A percentile compares a stretch with the other conserved stretches of the same genome.
Conservation (phyloP, 768 basidiomycete species). For the Hortiboletus campestris region DNA sequence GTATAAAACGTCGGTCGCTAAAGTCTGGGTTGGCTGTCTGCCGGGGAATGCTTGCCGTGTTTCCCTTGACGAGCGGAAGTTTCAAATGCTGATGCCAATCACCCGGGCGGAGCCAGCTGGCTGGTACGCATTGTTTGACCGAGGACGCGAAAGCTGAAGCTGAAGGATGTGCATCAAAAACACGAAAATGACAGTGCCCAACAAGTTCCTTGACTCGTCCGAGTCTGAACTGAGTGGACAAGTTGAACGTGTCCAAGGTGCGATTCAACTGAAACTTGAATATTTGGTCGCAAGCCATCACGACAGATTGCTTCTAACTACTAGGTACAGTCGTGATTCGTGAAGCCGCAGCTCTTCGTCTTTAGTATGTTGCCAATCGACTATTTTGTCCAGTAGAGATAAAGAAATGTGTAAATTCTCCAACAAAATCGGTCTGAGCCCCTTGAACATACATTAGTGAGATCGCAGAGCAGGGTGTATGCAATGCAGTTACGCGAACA, state of each 20-base stretch:
- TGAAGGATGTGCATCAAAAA: too few species aligned
- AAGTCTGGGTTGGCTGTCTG: background rate
- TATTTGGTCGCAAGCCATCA: background rate
- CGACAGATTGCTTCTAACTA: background rate
- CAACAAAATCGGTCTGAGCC: constrained; percentile 9
- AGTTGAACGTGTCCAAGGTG: background rate
- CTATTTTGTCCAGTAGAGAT: background rate
- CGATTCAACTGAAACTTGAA: too few species aligned
- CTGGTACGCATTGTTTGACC: too few species aligned
- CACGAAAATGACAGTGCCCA: background rate
- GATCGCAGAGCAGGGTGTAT: constrained; percentile 28
- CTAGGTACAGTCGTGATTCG: too few species aligned
- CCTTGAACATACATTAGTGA: constrained; percentile 31
- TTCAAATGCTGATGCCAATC: too few species aligned
- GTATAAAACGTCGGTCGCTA: background rate
- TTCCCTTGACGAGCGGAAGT: background rate
- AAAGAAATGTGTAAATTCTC: constrained; percentile 11
- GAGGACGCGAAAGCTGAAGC: too few species aligned
- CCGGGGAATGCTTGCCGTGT: background rate
- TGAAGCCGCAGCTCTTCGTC: background rate
- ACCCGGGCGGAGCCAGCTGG: too few species aligned
- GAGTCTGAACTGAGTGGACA: background rate
- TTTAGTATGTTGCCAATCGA: background rate
- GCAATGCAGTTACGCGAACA: constrained; percentile 28
- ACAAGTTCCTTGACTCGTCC: background rate